Percentiles rank a stretch among this genome's conserved stretches.
Evolutionary conservation across 768 basidiomycete genomes (phyloP).

Genomic region (Suillus placidus): DNA sequence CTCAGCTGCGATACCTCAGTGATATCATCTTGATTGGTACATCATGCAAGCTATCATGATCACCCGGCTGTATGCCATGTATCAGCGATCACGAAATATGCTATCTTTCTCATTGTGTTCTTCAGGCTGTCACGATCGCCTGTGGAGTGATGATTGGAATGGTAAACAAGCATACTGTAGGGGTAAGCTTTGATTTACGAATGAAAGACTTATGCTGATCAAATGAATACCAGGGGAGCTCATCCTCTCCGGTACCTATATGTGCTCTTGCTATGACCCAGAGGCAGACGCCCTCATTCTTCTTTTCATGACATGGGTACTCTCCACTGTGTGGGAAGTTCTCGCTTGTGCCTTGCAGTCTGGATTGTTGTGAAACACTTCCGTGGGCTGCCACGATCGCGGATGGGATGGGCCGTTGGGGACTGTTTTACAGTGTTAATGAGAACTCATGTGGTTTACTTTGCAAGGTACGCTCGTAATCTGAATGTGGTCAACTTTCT

Average conservation of each 20-base stretch:
- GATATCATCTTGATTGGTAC: neutral
- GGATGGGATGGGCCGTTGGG: neutral
- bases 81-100: neutral
- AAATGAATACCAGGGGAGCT: neutral
- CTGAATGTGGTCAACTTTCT: neutral
- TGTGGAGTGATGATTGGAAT: neutral
- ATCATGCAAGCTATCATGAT: neutral
- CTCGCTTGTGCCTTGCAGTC: neutral
- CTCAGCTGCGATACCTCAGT: neutral
- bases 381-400: neutral
- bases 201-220: neutral
- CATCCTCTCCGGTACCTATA: neutral
- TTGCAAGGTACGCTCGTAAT: neutral
- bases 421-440: neutral
- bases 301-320: neutral
- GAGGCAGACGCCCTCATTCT: neutral
- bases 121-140: neutral
- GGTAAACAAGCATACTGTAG: neutral
- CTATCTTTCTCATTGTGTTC: neutral
- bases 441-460: neutral
- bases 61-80: neutral
- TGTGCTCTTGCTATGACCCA: neutral
- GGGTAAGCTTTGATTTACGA: neutral
- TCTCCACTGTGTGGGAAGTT: neutral
- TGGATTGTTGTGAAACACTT: slow-evolving; percentile 1